Evolutionary conservation across 129 eudicot species (phyloP).

Genomic region (Kitagawia praeruptora): DNA sequence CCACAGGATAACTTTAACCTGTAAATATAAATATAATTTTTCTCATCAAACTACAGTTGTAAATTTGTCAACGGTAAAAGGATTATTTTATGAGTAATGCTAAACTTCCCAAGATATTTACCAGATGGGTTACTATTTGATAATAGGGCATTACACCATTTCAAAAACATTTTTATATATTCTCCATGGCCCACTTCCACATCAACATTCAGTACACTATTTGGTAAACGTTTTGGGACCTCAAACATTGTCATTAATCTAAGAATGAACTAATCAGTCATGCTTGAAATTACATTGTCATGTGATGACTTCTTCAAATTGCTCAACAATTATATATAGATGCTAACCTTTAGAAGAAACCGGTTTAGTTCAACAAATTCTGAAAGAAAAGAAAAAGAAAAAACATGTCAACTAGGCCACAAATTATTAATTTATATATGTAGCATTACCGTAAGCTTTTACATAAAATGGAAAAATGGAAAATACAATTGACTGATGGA

Average conservation of each 20-base stretch:
- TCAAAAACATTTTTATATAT: too few species aligned
- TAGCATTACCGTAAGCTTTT: background rate
- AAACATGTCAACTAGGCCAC: slow-evolving; percentile 15
- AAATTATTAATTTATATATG: background rate
- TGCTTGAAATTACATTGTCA: background rate
- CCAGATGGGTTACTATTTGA: background rate
- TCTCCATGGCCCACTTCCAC: too few species aligned
- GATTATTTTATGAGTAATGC: background rate
- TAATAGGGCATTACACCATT: background rate
- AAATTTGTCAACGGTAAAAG: background rate
- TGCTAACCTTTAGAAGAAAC: slow-evolving; percentile 83
- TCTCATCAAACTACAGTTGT: background rate
- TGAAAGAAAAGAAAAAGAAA: slow-evolving; percentile 31
- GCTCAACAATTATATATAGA: background rate
- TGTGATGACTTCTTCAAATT: background rate
- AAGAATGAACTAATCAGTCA: background rate
- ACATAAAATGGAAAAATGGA: background rate
- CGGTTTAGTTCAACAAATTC: slow-evolving; percentile 87
- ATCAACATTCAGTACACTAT: too few species aligned
- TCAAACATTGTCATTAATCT: background rate
- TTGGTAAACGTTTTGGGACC: background rate
- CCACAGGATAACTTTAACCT: background rate
- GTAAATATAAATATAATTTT: background rate
- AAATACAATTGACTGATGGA: background rate
- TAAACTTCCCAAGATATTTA: background rate